Evolutionary conservation across 1,139 yeast genomes (phyloP).

Genomic region (Eremothecium coryli): DNA sequence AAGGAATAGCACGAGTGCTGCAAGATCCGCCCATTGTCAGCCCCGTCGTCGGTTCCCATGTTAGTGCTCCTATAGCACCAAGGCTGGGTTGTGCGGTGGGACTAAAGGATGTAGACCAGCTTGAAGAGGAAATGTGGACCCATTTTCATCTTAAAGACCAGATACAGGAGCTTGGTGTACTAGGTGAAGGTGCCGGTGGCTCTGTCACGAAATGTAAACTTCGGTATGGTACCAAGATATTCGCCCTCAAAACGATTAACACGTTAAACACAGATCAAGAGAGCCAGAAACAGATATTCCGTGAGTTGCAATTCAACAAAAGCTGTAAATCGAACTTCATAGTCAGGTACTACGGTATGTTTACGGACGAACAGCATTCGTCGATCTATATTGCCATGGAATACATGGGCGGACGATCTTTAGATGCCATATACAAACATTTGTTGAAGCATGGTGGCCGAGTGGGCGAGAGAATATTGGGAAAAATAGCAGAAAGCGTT

Average conservation of each 20-base stretch:
- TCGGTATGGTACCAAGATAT: constrained; percentile 45
- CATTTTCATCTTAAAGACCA: constrained; percentile 46
- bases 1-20: too few species aligned
- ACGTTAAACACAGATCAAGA: constrained; percentile 74
- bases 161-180: constrained; percentile 52
- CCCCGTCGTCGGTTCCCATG: too few species aligned
- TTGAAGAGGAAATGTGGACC: constrained; percentile 77
- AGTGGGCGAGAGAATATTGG: constrained; percentile 85
- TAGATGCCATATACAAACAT: constrained; percentile 80
- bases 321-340: constrained; percentile 75
- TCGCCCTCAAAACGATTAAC: constrained; percentile 74
- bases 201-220: constrained; percentile 70
- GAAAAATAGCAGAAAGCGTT: constrained; percentile 80
- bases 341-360: constrained; percentile 88
- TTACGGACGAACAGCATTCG: constrained; percentile 63
- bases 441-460: constrained; percentile 62
- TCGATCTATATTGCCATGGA: constrained; percentile 92
- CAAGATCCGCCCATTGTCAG: too few species aligned
- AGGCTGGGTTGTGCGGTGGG: too few species aligned
- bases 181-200: constrained; percentile 96
- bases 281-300: constrained; percentile 66
- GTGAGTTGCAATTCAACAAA: constrained; percentile 83
- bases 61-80: too few species aligned
- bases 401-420: constrained; percentile 85
- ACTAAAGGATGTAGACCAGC: constrained; percentile 41